Conservation (phyloP, 2,329 filamentous ascomycete species). For the Talaromyces marneffei region DNA sequence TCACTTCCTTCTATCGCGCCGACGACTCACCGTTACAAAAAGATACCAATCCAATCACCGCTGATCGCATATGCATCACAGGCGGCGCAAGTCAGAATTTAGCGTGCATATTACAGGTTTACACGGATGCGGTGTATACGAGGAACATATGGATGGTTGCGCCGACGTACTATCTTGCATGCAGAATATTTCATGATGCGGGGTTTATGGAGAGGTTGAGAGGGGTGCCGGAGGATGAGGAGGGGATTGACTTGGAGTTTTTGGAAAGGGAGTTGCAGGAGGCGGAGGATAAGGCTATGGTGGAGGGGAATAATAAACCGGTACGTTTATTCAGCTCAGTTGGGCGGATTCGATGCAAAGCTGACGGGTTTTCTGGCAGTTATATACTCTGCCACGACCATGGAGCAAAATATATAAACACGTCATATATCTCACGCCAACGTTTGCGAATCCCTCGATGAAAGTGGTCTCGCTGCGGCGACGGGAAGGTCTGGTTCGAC, state of each 20-base stretch:
- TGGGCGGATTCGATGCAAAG: background rate
- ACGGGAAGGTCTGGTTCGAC: conserved; percentile 62
- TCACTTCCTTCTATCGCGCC: conserved; percentile 59
- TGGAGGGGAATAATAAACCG: conserved; percentile 36
- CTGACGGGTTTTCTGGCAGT: background rate
- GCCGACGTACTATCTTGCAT: conserved; percentile 79
- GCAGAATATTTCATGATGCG: conserved; percentile 76
- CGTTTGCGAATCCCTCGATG: conserved; percentile 82
- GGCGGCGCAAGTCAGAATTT: conserved; percentile 82
- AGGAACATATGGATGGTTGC: conserved; percentile 71
- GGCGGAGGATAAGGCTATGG: conserved; percentile 43
- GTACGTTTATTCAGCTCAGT: conserved; percentile 26
- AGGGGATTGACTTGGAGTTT: conserved; percentile 65
- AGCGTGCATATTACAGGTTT: conserved; percentile 70
- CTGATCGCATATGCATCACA: conserved; percentile 68
- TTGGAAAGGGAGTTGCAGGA: conserved; percentile 48
- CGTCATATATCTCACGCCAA: conserved; percentile 81
- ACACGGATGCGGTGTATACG: conserved; percentile 72
- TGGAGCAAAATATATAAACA: conserved; percentile 77
- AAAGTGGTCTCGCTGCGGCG: conserved; percentile 69
- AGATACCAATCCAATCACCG: conserved; percentile 35
- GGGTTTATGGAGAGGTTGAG: conserved; percentile 63
- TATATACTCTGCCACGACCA: conserved; percentile 52
- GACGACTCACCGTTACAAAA: conserved; percentile 19
- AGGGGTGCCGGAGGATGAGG: conserved; percentile 68